Percentiles rank a stretch among this genome's conserved stretches.
These are phyloP conservation scores for Cutaneotrichosporon dermatis DNA, from an alignment of 1,284 basidiomycete species.

Conservation along the genomic window DNA sequence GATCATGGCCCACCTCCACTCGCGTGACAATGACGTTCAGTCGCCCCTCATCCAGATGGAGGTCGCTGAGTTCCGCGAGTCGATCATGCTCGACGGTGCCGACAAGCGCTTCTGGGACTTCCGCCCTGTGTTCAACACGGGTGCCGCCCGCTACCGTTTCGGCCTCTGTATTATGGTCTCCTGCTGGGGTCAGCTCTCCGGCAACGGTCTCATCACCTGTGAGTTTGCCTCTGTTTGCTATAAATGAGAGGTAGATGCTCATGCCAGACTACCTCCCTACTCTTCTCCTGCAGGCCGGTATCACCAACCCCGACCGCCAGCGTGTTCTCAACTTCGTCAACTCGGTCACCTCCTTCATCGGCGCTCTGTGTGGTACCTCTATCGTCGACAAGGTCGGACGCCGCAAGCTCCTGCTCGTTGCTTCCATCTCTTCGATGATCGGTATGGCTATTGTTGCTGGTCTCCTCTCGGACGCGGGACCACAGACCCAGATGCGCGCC, in stretches of 20 bases:
- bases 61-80: conserved; percentile 57
- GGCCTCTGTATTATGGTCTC: conserved; percentile 53
- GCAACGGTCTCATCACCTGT: conserved; percentile 47
- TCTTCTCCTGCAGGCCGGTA: conserved; percentile 29
- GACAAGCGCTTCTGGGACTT: conserved; percentile 56
- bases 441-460: conserved; percentile 35
- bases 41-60: conserved; percentile 56
- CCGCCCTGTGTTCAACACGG: conserved; percentile 53
- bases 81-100: conserved; percentile 42
- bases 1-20: conserved; percentile 49
- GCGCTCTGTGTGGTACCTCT: conserved; percentile 28
- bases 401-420: conserved; percentile 30
- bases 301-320: conserved; percentile 25
- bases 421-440: conserved; percentile 17
- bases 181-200: conserved; percentile 31
- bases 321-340: conserved; percentile 34
- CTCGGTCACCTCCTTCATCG: conserved; percentile 26
- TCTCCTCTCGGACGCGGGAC: conserved; percentile 24
- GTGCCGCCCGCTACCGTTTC: conserved; percentile 53
- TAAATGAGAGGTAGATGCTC: not conserved
- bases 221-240: conserved; percentile 26
- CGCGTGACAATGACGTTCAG: conserved; percentile 51
- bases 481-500: conserved; percentile 21
- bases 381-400: conserved; percentile 30
- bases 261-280: conserved; percentile 27